A percentile compares a stretch with the other conserved stretches of the same genome.
Conservation (phyloP, 176 grass and related monocot species). For the Musa beccarii region DNA sequence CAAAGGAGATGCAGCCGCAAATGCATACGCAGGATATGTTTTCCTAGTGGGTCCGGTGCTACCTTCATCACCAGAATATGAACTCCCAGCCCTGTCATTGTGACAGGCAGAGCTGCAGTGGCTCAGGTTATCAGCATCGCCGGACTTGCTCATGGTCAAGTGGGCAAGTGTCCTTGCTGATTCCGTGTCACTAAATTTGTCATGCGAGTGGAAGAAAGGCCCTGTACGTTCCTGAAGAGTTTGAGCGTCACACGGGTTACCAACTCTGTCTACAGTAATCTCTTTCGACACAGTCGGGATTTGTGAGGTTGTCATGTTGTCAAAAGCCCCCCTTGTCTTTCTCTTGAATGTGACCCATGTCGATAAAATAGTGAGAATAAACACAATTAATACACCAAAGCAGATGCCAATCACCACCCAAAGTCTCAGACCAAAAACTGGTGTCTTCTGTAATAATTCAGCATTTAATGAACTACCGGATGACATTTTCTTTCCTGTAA, state of each 20-base stretch:
- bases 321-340: slow-evolving; percentile 39
- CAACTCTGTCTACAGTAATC: slow-evolving; percentile 73
- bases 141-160: slow-evolving; percentile 49
- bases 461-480: slow-evolving; percentile 30
- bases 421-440: slow-evolving; percentile 60
- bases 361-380: slow-evolving; percentile 69
- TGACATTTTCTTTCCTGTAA: slow-evolving; percentile 30
- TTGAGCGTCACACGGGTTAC: slow-evolving; percentile 53
- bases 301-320: slow-evolving; percentile 48
- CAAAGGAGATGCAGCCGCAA: slow-evolving; percentile 53
- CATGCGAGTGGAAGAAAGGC: slow-evolving; percentile 30
- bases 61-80: slow-evolving; percentile 83
- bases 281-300: slow-evolving; percentile 95
- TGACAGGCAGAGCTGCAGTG: slow-evolving; percentile 82
- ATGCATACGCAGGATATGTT: slow-evolving; percentile 37
- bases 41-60: slow-evolving; percentile 37
- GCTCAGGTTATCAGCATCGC: slow-evolving; percentile 76
- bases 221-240: slow-evolving; percentile 50
- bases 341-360: slow-evolving; percentile 55
- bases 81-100: slow-evolving; percentile 46
- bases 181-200: slow-evolving; percentile 41
- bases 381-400: slow-evolving; percentile 55
- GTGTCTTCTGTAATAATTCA: slow-evolving; percentile 48
- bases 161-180: slow-evolving; percentile 38
- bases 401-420: slow-evolving; percentile 85